A percentile compares a stretch with the other conserved stretches of the same genome.
Conservation (phyloP, 345 rosid genomes). For the Eutrema yunnanense region DNA sequence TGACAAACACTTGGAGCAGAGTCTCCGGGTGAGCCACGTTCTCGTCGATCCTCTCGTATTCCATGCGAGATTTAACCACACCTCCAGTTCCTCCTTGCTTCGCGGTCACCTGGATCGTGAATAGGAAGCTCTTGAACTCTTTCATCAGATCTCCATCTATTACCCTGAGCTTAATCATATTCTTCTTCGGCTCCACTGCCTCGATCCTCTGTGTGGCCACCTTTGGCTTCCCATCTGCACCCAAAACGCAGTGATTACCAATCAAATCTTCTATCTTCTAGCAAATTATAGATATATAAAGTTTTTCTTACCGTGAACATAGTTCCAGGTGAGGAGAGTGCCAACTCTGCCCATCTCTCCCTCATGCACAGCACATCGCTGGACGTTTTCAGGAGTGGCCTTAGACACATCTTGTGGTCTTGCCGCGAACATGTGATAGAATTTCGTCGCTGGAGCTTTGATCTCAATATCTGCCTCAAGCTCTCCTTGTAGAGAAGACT, state of each 20-base stretch:
- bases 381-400: background rate
- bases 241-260: background rate
- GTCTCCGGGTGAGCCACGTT: slow-evolving; percentile 15
- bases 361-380: background rate
- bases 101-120: slow-evolving; percentile 3
- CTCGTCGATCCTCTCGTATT: slow-evolving; percentile 5
- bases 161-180: background rate
- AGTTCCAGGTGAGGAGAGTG: background rate
- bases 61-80: slow-evolving; percentile 4
- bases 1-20: background rate
- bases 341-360: background rate
- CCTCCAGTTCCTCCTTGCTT: slow-evolving; percentile 15
- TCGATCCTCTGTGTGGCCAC: slow-evolving; percentile 2
- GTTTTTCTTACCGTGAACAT: background rate
- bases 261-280: background rate
- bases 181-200: slow-evolving; percentile 12
- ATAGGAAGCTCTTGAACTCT: slow-evolving; percentile 17
- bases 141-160: slow-evolving; percentile 25
- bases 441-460: slow-evolving; percentile 3
- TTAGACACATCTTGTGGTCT: slow-evolving; percentile 30
- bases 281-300: background rate
- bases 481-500: too few relatives aligned
- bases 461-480: background rate
- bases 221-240: slow-evolving; percentile 4
- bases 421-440: slow-evolving; percentile 28